phyloP scores from a whole-genome alignment of 805 yeast genomes.

The Yamadazyma sp. region DNA sequence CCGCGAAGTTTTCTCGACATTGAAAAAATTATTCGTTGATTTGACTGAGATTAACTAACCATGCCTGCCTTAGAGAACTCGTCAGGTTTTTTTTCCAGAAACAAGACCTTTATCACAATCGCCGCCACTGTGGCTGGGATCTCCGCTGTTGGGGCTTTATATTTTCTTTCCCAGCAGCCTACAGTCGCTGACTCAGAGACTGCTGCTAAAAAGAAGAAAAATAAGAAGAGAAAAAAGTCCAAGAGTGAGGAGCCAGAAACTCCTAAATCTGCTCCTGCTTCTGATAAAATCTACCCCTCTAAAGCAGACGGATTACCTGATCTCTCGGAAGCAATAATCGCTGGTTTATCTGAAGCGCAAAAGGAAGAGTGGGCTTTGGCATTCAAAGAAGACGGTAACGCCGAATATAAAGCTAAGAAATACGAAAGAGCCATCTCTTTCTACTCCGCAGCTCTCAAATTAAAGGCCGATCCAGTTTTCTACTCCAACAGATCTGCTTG shows the following conservation, averaged over 20 bases:
- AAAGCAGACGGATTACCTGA: conserved; percentile 58
- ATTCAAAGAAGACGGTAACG: conserved; percentile 89
- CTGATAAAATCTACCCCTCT: conserved; percentile 47
- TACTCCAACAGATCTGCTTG: conserved; percentile 97
- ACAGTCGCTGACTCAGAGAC: conserved; percentile 6
- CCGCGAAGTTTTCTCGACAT: conserved; percentile 10
- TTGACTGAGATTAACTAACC: conserved; percentile 2
- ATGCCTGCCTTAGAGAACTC: conserved; percentile 21
- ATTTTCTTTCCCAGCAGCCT: conserved; percentile 33
- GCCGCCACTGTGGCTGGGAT: conserved; percentile 59
- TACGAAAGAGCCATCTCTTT: conserved; percentile 74
- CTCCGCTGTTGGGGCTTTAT: conserved; percentile 61
- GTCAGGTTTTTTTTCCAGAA: conserved; percentile 42
- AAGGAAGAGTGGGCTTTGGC: conserved; percentile 67
- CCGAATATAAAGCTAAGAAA: conserved; percentile 66
- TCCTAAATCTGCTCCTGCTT: conserved; percentile 6
- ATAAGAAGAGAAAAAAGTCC: conserved; percentile 48
- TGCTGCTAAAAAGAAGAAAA: conserved; percentile 37
- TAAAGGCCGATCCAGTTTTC: conserved; percentile 82
- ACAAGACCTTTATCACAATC: conserved; percentile 63
- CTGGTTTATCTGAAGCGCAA: conserved; percentile 47
- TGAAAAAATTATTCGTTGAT: conserved; percentile 9
- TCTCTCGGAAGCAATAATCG: conserved; percentile 47
- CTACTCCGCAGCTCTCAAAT: conserved; percentile 74
- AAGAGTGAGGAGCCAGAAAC: conserved; percentile 29